Conservation (phyloP, 2,329 filamentous ascomycete species). For the Cyphellophora attinorum region DNA sequence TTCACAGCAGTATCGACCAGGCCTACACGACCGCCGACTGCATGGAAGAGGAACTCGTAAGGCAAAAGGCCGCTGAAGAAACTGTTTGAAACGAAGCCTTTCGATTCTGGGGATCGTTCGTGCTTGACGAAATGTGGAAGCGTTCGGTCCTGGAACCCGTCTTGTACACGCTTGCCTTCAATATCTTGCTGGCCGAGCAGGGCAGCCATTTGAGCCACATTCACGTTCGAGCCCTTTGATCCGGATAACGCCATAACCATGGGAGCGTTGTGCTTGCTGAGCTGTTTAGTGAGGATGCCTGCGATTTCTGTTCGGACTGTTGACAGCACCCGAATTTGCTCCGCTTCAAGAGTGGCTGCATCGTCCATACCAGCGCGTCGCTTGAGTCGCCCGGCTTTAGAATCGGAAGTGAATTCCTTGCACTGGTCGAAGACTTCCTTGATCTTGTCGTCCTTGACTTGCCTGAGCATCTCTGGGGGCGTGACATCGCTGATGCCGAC, state of each 20-base stretch:
- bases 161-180: constrained; percentile 78
- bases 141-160: constrained; percentile 93
- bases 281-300: constrained; percentile 76
- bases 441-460: constrained; percentile 67
- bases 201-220: constrained; percentile 98
- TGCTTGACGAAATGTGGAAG: constrained; percentile 94
- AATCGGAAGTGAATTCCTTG: constrained; percentile 53
- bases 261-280: constrained; percentile 86
- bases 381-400: constrained; percentile 64
- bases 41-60: constrained; percentile 95
- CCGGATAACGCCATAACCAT: constrained; percentile 96
- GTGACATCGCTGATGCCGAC: constrained; percentile 95
- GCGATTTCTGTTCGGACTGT: constrained; percentile 87
- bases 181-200: constrained; percentile 98
- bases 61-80: constrained; percentile 89
- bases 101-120: constrained; percentile 80
- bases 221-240: constrained; percentile 94
- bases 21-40: constrained; percentile 96
- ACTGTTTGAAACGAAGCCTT: constrained; percentile 94
- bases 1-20: constrained; percentile 91
- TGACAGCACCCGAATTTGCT: constrained; percentile 90
- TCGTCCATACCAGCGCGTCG: constrained; percentile 84
- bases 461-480: constrained; percentile 60
- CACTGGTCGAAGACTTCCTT: constrained; percentile 66
- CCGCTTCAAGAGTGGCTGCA: constrained; percentile 46